Conservation (phyloP, 1,284 basidiomycete genomes). For the Rhizopogon parksii region DNA sequence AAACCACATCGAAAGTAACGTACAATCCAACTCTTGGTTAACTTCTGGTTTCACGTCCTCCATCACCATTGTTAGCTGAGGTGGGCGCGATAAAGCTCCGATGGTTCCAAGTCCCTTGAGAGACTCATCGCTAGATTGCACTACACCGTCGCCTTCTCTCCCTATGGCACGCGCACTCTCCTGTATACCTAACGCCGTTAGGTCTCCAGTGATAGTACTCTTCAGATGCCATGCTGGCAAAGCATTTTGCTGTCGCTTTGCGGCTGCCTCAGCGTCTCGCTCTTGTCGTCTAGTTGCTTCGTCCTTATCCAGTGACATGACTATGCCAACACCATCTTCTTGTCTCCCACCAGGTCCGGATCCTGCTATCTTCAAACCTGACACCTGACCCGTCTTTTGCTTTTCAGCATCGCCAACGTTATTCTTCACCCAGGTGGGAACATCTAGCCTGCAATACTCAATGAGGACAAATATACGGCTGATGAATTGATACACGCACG, state of each 20-base stretch:
- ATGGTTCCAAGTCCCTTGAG: constrained; percentile 57
- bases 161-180: constrained; percentile 49
- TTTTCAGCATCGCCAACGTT: constrained; percentile 56
- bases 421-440: constrained; percentile 69
- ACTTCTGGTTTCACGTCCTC: constrained; percentile 56
- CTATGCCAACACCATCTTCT: constrained; percentile 71
- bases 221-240: constrained; percentile 91
- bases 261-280: constrained; percentile 63
- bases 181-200: constrained; percentile 79
- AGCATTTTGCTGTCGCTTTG: constrained; percentile 82
- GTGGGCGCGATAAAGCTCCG: constrained; percentile 29
- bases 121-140: constrained; percentile 59
- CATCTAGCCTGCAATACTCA: constrained; percentile 61
- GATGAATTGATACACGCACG: constrained; percentile 38
- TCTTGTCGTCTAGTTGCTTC: constrained; percentile 62
- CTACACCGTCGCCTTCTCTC: constrained; percentile 22
- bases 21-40: constrained; percentile 58
- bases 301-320: constrained; percentile 77
- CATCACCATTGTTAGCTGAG: constrained; percentile 26
- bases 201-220: constrained; percentile 89
- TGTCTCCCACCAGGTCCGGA: constrained; percentile 53
- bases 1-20: constrained; percentile 20
- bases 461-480: constrained; percentile 5
- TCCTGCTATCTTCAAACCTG: constrained; percentile 64
- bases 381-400: constrained; percentile 44